Evolutionary conservation across 495 filamentous ascomycete genomes (phyloP).

Genomic region (Pyrenula massariospora): DNA sequence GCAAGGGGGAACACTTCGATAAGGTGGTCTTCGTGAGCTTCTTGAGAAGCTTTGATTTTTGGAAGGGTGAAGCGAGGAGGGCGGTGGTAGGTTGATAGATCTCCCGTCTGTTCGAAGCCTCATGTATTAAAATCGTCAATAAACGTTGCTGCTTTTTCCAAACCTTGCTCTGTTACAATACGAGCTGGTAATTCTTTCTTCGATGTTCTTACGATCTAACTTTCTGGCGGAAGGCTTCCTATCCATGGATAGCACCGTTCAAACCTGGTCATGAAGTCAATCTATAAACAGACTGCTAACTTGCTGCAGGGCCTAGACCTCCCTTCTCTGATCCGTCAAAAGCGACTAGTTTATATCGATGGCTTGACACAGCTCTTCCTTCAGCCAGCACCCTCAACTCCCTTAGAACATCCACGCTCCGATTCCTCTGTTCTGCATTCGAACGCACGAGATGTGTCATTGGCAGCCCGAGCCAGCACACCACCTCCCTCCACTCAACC

Average conservation of each 20-base stretch:
- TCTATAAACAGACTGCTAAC: too few species aligned
- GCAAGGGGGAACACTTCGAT: slow-evolving; percentile 2
- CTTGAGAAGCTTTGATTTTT: slow-evolving; percentile 64
- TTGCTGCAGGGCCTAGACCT: not conserved
- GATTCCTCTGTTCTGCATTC: not conserved
- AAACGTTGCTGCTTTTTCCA: too few species aligned
- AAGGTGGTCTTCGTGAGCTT: slow-evolving; percentile 64
- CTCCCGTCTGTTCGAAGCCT: slow-evolving; percentile 3
- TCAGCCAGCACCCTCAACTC: not conserved
- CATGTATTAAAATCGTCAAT: slow-evolving; percentile 2
- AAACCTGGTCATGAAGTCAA: too few species aligned
- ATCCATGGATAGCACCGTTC: too few species aligned
- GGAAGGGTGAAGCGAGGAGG: slow-evolving; percentile 51
- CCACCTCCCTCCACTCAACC: not conserved
- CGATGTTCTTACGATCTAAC: too few species aligned
- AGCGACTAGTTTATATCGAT: not conserved
- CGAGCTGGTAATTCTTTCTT: too few species aligned
- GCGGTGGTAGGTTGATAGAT: slow-evolving; percentile 31
- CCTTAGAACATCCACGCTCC: not conserved
- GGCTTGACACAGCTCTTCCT: not conserved
- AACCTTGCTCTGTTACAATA: too few species aligned
- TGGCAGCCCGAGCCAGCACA: not conserved
- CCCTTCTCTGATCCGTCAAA: not conserved
- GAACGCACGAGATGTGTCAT: not conserved
- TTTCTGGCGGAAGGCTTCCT: too few species aligned